Evolutionary conservation across 163 green algal genomes (phyloP).

Genomic region (Chloromonas sp.): DNA sequence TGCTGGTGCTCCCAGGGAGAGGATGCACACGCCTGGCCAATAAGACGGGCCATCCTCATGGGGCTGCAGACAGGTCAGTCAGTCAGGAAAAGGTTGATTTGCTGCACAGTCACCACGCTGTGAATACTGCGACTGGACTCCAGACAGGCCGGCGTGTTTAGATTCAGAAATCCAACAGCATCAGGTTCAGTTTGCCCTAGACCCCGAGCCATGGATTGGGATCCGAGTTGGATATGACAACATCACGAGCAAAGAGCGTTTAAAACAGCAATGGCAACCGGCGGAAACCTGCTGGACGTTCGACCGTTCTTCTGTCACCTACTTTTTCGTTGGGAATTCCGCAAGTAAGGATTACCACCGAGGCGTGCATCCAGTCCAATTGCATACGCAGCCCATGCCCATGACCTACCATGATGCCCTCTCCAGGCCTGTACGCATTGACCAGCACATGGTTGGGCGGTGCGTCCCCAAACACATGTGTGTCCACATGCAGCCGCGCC

Average conservation of each 20-base stretch:
- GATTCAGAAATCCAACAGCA: neutral
- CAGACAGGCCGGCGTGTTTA: neutral
- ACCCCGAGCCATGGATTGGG: neutral
- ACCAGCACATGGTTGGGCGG: constrained; percentile 73
- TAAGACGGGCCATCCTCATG: constrained; percentile 77
- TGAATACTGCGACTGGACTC: neutral
- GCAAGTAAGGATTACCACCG: neutral
- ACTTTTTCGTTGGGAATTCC: no score
- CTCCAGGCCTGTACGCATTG: constrained; percentile 67
- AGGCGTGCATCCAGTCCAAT: neutral
- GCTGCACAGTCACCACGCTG: no score
- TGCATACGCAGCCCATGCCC: neutral
- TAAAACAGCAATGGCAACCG: no score
- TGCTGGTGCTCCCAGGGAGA: constrained; percentile 52
- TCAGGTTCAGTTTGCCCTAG: neutral
- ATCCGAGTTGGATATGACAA: neutral
- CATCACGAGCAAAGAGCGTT: neutral
- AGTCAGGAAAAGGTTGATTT: neutral
- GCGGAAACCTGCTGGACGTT: no score
- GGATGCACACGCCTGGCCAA: constrained; percentile 62
- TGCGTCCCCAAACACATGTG: constrained; percentile 21
- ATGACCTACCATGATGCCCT: constrained; percentile 64
- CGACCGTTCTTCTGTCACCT: no score
- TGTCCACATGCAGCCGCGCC: constrained; percentile 8
- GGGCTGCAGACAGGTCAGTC: constrained; percentile 22